Evolutionary conservation across 345 rosid genomes (phyloP), one percentile per base, ranked within the genome.

Genomic region (Heritiera fomes): DNA sequence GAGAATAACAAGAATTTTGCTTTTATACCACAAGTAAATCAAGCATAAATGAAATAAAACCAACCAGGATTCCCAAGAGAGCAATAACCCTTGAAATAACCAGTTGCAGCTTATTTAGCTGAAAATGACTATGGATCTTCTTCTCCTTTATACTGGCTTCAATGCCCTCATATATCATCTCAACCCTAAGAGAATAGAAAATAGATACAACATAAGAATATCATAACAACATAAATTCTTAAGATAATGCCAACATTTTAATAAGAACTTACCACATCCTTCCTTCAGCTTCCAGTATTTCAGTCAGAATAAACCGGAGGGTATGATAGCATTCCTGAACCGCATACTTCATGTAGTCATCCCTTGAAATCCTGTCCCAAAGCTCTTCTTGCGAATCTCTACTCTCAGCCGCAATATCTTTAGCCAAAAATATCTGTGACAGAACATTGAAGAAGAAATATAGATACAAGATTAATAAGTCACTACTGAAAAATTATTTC

Each of bases 321-420:
- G 88, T 78, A 79, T 87, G 46, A 75, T 86, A 96, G 85, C 90
- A 93, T 83, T 96, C 99, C 75, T 87, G 94, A 84, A 96, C 99
- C 18, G 97, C 99, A 88, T 90, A 94, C 84, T 90, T 94, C 99
- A 92, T 96, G 83, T 92, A 87, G 4, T 94, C 97, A 88, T 96
- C 99, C 78, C 88, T 90, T 46, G 78, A 85, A 79, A 96, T 90
- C 84, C 92, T 91, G 75, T 96, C 99, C 89, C 95, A 87, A 11
- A 94, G 89, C 79, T 96, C 99, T n/a, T 83, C 92, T 83, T 92
- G 99, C 1, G 91, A 86, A 74, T 87, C 87, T 73, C 84, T 91
- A 81, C 73, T 77, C 77, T 92, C 98, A 8, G 87, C 87, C 75
- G 97, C 98, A 83, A 91, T 89, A 86, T 96, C 97, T 87, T 87